Base-by-base conservation (phyloP, 2,329 filamentous ascomycete species). In the Talaromyces marneffei region DNA sequence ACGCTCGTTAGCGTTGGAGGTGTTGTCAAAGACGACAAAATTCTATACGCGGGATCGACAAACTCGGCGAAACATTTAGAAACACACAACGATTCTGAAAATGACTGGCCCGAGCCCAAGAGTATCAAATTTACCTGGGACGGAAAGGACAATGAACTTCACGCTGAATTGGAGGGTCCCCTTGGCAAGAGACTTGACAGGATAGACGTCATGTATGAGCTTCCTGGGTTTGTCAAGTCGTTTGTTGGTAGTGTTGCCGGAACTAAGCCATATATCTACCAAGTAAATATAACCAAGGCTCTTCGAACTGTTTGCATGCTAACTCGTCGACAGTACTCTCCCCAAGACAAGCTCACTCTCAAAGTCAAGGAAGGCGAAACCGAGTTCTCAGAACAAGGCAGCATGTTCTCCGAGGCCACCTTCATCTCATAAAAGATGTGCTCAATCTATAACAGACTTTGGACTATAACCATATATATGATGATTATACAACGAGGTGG, bases 241-340 rank as follows among this genome's bases (percentile, higher is more conserved):
- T 91, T 99, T 72, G 92, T 96, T 27, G 90, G 90, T 46, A 88
- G 85, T 66, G 91, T 93, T 12, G 91, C 88, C 3, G 94, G 94
- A 65, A 96, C 94, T 29, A 94, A 92, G 80, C 94, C 94, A 4
- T 99, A 97, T 76, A 97, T 99, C 69, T 99, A 97, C 78, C 94
- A 96, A 83, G 91, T 92, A 76, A 66, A 82, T 74, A 16, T 27
- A 23, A 1, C 48, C 27, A 5, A 37, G 18, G n/a, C 7, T 27
- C n/a, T 27, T 20, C 46, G 29, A 33, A 42, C 62, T 25, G 33
- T 40, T 10, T 3, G 25, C 29, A 35, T 35, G 40, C 40, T 72
- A 65, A 71, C 68, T 66, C 53, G 65, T 57, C n/a, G 33, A 18
- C 25, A 96, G 89, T 97, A 87, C 76, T 82, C 82, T 18, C 88